These are phyloP conservation scores for Paraphaeosphaeria minitans DNA, from an alignment of 2,329 filamentous ascomycete species.

Conservation along the genomic window DNA sequence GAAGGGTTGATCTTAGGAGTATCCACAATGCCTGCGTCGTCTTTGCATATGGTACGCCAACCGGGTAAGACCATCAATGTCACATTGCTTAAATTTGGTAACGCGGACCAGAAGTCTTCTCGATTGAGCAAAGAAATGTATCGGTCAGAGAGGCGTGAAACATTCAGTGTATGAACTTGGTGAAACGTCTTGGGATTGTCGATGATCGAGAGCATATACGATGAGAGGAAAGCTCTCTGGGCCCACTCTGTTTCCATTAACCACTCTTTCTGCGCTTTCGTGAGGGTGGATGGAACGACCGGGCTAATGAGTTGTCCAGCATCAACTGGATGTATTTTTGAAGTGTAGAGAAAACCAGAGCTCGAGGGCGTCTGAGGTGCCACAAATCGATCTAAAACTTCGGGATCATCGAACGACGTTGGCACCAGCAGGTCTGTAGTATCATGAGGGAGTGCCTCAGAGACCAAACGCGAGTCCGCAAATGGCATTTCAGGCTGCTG, in stretches of 20 bases:
- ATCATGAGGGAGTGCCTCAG: conserved; percentile 33
- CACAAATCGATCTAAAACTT: conserved; percentile 27
- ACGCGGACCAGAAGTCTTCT: conserved; percentile 65
- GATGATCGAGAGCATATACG: conserved; percentile 68
- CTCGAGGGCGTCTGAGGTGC: conserved; percentile 17
- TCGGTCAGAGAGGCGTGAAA: conserved; percentile 68
- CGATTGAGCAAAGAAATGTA: conserved; percentile 63
- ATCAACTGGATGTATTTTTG: conserved; percentile 28
- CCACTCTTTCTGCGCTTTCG: conserved; percentile 69
- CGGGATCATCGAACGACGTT: conserved; percentile 28
- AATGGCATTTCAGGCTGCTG: conserved; percentile 37
- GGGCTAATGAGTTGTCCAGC: conserved; percentile 33
- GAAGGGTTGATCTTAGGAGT: conserved; percentile 58
- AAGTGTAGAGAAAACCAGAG: conserved; percentile 44
- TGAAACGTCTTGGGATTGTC: conserved; percentile 63
- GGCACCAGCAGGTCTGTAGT: conserved; percentile 23
- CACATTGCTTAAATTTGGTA: conserved; percentile 61
- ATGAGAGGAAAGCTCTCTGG: conserved; percentile 69
- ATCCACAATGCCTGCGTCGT: conserved; percentile 57
- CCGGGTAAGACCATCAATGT: conserved; percentile 68
- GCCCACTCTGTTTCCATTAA: conserved; percentile 71
- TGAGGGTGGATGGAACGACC: conserved; percentile 62
- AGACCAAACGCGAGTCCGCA: conserved; percentile 34
- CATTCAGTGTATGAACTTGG: conserved; percentile 63
- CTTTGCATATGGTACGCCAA: conserved; percentile 65